Evolutionary conservation across 176 grass and related monocot genomes (phyloP), one percentile per base, ranked within the genome.

Genomic region (Oryza meyeriana): DNA sequence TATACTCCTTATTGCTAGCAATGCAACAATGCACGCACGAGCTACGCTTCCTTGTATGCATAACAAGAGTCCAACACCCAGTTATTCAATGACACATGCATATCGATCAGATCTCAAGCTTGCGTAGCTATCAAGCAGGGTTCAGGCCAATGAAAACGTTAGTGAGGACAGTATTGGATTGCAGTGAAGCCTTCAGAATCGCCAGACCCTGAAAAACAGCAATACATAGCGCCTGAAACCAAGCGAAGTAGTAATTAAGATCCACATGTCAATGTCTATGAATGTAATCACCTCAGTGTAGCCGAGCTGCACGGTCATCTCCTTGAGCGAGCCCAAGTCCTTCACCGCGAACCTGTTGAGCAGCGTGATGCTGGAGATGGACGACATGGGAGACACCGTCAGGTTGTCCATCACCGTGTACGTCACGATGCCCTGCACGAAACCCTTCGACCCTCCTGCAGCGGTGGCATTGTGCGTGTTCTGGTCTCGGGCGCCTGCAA

Each of bases 391-490:
- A 10, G 61, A 11, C 0, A 94, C 78, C 5, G 12, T 66, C 1
- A 94, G 87, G 30, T 90, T 78, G 22, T 92, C 93, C 87, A 85
- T 92, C 0, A 92, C 32, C 0, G 52, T 80, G 69, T 88, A 94
- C 0, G 76, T 84, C 47, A 77, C 12, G 26, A 79, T 12, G 0
- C 61, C 30, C 25, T 30, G 61, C 12, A 57, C 52, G 10, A 57
- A 57, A 9, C 50, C 52, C 0, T 20, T 10, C 20, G 14, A 20
- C 0, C 20, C 52, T 9, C 3, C 7, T 7, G 52, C 7, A 22
- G 20, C 7, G 52, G 20, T 9, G 77, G n/a, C n/a, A n/a, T n/a
- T n/a, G n/a, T n/a, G n/a, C n/a, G n/a, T n/a, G n/a, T n/a, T n/a
- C n/a, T n/a, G n/a, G n/a, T n/a, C n/a, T n/a, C 86, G 25, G 12